Percentiles rank a stretch among this genome's conserved stretches.
Evolutionary conservation across 306 rosid species (phyloP).

Genomic region (Mimosa bimucronata): DNA sequence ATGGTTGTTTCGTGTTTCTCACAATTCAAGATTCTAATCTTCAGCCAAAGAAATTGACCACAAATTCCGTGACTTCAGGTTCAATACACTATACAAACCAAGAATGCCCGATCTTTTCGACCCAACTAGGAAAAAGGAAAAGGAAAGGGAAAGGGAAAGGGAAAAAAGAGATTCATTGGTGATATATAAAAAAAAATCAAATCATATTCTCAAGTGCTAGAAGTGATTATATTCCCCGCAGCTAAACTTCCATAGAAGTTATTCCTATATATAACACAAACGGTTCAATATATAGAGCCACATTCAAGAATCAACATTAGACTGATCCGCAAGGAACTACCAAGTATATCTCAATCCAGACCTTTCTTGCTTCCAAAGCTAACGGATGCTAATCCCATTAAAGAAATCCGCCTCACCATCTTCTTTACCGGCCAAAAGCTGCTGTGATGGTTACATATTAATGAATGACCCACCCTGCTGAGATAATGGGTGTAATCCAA

Average conservation of each 20-base stretch:
- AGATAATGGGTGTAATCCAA: too few species aligned
- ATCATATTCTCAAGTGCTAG: slow-evolving; percentile 20
- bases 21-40: neutral
- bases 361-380: slow-evolving; percentile 34
- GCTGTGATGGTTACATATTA: slow-evolving; percentile 13
- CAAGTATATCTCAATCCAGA: slow-evolving; percentile 25
- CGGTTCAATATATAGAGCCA: slow-evolving; percentile 29
- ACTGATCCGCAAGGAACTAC: slow-evolving; percentile 30
- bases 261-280: slow-evolving; percentile 33
- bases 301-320: slow-evolving; percentile 36
- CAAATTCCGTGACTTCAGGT: neutral
- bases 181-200: neutral
- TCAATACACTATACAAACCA: neutral
- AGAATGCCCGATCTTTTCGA: slow-evolving; percentile 1
- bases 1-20: neutral
- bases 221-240: slow-evolving; percentile 26
- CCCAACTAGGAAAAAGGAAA: neutral
- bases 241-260: slow-evolving; percentile 40
- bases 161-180: neutral
- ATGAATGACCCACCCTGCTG: slow-evolving; percentile 21
- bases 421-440: slow-evolving; percentile 29
- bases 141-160: neutral
- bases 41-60: neutral
- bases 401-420: neutral
- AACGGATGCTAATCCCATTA: neutral